phyloP scores from a whole-genome alignment of 306 rosid genomes.

The Datisca glomerata region DNA sequence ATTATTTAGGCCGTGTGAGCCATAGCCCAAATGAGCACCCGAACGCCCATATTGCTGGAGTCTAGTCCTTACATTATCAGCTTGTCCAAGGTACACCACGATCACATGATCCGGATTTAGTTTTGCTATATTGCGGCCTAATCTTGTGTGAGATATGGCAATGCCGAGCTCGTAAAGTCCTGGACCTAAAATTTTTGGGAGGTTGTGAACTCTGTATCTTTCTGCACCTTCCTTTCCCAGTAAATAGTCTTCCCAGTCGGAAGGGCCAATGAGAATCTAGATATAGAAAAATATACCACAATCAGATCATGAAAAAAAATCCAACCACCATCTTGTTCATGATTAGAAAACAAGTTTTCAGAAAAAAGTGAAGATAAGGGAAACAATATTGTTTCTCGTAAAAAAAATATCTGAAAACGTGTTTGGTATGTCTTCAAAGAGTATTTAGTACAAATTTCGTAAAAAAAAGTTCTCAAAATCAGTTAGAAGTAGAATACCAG shows the following conservation, averaged over 20 bases:
- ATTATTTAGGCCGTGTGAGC: constrained; percentile 5
- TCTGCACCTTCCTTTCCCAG: constrained; percentile 60
- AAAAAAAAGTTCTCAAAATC: too few relatives aligned
- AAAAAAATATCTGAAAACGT: too few relatives aligned
- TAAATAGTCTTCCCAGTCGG: constrained; percentile 67
- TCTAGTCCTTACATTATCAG: constrained; percentile 57
- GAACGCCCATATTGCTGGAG: constrained; percentile 61
- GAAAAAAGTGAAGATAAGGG: not conserved
- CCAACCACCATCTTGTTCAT: not conserved
- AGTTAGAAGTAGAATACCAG: too few relatives aligned
- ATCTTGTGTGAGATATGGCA: constrained; percentile 18
- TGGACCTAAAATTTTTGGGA: constrained; percentile 35
- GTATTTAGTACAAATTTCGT: not conserved
- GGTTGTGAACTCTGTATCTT: constrained; percentile 60
- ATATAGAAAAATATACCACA: not conserved
- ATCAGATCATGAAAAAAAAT: not conserved
- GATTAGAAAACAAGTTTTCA: not conserved
- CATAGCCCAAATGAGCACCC: constrained; percentile 59
- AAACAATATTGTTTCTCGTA: not conserved
- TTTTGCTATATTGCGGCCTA: constrained; percentile 43
- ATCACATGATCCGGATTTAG: constrained; percentile 27
- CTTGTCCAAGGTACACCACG: constrained; percentile 63
- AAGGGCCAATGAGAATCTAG: constrained; percentile 70
- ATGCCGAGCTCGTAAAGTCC: constrained; percentile 83
- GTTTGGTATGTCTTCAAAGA: too few relatives aligned